phyloP scores from a whole-genome alignment of 2,329 filamentous ascomycete genomes.

The Neoscytalidium dimidiatum region DNA sequence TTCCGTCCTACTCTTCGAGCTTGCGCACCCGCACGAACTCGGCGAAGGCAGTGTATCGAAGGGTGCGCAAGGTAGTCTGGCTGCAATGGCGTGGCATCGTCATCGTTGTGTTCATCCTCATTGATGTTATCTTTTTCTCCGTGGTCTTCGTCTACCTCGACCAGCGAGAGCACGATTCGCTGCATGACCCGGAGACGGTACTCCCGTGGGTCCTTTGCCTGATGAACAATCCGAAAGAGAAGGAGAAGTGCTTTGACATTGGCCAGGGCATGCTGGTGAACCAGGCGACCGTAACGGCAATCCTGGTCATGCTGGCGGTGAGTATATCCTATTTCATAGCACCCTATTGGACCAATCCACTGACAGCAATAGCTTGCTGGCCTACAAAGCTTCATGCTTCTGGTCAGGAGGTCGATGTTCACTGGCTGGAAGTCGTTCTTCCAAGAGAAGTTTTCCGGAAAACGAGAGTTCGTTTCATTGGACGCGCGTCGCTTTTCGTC shows the following conservation, averaged over 20 bases:
- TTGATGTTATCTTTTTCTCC: conserved; percentile 91
- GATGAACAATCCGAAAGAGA: conserved; percentile 58
- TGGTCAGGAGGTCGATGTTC: conserved; percentile 83
- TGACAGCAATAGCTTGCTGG: conserved; percentile 61
- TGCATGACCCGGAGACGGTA: conserved; percentile 58
- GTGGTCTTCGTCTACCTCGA: conserved; percentile 86
- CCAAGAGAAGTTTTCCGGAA: conserved; percentile 49
- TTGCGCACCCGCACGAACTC: conserved; percentile 67
- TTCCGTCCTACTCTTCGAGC: conserved; percentile 69
- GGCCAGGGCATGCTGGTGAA: conserved; percentile 68
- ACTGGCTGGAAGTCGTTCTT: conserved; percentile 76
- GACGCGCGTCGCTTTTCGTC: conserved; percentile 61
- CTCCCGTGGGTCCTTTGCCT: conserved; percentile 74
- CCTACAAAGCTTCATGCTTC: conserved; percentile 78
- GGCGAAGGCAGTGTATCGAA: conserved; percentile 82
- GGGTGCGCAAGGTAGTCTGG: conserved; percentile 81
- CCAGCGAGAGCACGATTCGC: conserved; percentile 57
- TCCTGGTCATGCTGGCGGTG: conserved; percentile 80
- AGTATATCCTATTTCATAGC: conserved; percentile 37
- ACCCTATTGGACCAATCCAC: neutral
- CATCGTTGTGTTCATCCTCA: conserved; percentile 85
- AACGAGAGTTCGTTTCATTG: conserved; percentile 84
- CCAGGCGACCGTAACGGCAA: conserved; percentile 75
- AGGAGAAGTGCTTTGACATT: conserved; percentile 64
- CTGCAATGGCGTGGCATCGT: conserved; percentile 93